These are phyloP conservation scores for Sporisorium reilianum DNA, from an alignment of 1,284 basidiomycete species.

Conservation along the genomic window DNA sequence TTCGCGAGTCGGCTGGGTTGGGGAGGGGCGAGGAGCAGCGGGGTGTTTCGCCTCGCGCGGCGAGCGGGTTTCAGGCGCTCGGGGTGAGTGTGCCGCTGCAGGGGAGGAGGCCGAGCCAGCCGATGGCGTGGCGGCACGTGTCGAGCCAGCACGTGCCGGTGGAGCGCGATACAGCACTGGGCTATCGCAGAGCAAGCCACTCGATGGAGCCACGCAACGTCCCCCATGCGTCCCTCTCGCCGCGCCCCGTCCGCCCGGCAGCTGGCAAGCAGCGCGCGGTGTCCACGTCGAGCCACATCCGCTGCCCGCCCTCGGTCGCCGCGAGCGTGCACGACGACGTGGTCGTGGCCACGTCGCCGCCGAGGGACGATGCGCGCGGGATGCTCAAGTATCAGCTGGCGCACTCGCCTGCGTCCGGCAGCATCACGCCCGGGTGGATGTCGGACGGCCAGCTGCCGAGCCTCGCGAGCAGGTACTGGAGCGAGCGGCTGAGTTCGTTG, in stretches of 20 bases:
- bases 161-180: background rate
- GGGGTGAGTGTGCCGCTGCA: conserved; percentile 28
- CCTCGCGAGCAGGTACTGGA: conserved; percentile 38
- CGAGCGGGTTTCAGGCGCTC: conserved; percentile 1
- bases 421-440: conserved; percentile 37
- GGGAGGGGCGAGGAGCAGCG: background rate
- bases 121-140: conserved; percentile 29
- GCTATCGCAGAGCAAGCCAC: conserved; percentile 26
- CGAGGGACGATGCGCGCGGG: conserved; percentile 20
- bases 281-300: conserved; percentile 27
- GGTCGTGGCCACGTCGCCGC: conserved; percentile 38
- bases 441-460: conserved; percentile 23
- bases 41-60: conserved; percentile 6
- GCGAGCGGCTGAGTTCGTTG: conserved; percentile 34
- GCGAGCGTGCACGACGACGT: conserved; percentile 31
- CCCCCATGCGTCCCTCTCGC: conserved; percentile 1
- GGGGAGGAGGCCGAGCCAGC: conserved; percentile 15
- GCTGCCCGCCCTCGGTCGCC: conserved; percentile 19
- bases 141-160: conserved; percentile 20
- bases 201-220: conserved; percentile 22
- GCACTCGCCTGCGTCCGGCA: conserved; percentile 21
- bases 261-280: conserved; percentile 32
- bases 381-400: conserved; percentile 39
- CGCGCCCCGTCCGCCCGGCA: conserved; percentile 12
- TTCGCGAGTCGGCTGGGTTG: conserved; percentile 31